phyloP scores from a whole-genome alignment of 2,329 filamentous ascomycete genomes.

The Bipolaris cookei region DNA sequence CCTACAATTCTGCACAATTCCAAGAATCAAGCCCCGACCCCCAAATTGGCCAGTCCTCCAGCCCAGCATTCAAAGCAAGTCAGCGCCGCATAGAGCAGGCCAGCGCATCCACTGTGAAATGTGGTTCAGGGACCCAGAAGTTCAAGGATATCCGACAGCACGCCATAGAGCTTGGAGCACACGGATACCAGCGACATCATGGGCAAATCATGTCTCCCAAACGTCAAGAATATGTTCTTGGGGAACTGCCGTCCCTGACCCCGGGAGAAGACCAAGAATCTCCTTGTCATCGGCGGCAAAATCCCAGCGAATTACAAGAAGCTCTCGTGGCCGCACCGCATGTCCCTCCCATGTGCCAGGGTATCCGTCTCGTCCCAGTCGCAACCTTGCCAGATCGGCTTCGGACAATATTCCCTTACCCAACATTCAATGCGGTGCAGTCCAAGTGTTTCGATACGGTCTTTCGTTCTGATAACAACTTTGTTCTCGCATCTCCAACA shows the following conservation, averaged over 20 bases:
- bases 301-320: not conserved
- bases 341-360: constrained; percentile 57
- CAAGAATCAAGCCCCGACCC: constrained; percentile 41
- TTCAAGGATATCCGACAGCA: not conserved
- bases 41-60: constrained; percentile 44
- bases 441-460: constrained; percentile 75
- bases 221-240: not conserved
- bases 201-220: not conserved
- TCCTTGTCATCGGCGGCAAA: not conserved
- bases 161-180: not conserved
- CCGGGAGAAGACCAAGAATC: not conserved
- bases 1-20: constrained; percentile 27
- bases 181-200: not conserved
- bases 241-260: not conserved
- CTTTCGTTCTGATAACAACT: constrained; percentile 73
- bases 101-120: not conserved
- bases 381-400: constrained; percentile 72
- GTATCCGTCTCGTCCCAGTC: constrained; percentile 65
- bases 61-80: constrained; percentile 50
- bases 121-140: not conserved
- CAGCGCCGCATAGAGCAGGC: constrained; percentile 33
- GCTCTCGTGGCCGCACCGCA: not conserved
- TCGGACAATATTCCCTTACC: constrained; percentile 72
- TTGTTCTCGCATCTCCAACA: constrained; percentile 81
- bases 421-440: constrained; percentile 80